phyloP scores from a whole-genome alignment of 2,329 filamentous ascomycete species.

The Alternaria angustiovoidea region DNA sequence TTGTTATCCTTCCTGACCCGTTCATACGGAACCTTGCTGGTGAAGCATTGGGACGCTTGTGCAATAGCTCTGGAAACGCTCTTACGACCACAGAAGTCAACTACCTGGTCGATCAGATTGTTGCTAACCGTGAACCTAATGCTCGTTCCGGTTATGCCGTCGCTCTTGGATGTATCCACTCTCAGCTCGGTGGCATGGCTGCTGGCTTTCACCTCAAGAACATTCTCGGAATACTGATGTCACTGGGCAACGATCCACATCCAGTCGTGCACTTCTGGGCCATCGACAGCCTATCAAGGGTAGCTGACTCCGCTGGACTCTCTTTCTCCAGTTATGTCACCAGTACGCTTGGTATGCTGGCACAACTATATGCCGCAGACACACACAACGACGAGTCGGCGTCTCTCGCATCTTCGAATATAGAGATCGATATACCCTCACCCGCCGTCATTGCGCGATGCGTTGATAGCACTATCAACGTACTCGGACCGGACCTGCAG shows the following conservation, averaged over 20 bases:
- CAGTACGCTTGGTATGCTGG: constrained; percentile 90
- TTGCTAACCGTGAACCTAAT: constrained; percentile 90
- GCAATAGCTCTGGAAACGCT: constrained; percentile 81
- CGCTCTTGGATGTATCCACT: constrained; percentile 91
- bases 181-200: constrained; percentile 96
- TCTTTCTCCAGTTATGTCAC: constrained; percentile 92
- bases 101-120: constrained; percentile 90
- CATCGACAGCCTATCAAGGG: constrained; percentile 82
- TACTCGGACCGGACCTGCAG: constrained; percentile 92
- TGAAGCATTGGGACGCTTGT: constrained; percentile 84
- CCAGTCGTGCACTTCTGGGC: constrained; percentile 97
- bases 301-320: constrained; percentile 89
- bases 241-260: constrained; percentile 92
- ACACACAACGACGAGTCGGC: constrained; percentile 86
- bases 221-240: constrained; percentile 98
- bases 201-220: constrained; percentile 96
- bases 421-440: constrained; percentile 85
- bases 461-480: constrained; percentile 95
- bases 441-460: constrained; percentile 84
- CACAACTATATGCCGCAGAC: constrained; percentile 90
- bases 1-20: constrained; percentile 83
- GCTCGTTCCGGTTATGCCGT: constrained; percentile 93
- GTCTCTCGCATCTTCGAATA: constrained; percentile 84
- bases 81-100: constrained; percentile 93
- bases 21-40: constrained; percentile 87